phyloP scores from a whole-genome alignment of 2,329 filamentous ascomycete genomes.

The Fusarium newnesense region DNA sequence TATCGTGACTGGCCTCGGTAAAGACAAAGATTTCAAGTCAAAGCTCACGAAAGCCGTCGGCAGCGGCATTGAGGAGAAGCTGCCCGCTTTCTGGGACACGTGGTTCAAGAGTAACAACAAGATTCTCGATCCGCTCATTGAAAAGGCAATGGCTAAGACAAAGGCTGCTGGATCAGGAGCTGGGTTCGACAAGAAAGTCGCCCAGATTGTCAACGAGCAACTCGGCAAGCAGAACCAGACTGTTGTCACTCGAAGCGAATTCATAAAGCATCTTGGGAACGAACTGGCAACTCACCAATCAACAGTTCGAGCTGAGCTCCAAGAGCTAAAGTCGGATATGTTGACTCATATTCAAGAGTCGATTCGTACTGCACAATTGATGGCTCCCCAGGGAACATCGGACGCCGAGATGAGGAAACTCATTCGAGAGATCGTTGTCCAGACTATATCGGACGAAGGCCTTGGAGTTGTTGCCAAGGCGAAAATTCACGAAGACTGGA shows the following conservation, averaged over 20 bases:
- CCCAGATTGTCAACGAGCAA: conserved; percentile 52
- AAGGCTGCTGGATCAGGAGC: conserved; percentile 47
- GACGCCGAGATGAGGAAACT: conserved; percentile 54
- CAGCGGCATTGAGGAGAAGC: conserved; percentile 43
- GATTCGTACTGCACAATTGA: conserved; percentile 42
- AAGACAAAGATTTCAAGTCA: conserved; percentile 45
- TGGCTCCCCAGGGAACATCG: conserved; percentile 48
- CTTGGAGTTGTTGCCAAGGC: conserved; percentile 59
- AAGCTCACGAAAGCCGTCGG: conserved; percentile 45
- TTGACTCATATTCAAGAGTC: conserved; percentile 48
- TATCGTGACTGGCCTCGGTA: conserved; percentile 54
- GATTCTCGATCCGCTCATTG: conserved; percentile 47
- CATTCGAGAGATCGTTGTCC: conserved; percentile 54
- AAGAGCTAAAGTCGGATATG: conserved; percentile 50
- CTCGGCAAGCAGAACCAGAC: conserved; percentile 46
- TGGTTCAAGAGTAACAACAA: conserved; percentile 64
- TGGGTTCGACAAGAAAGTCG: conserved; percentile 50
- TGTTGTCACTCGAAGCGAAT: conserved; percentile 60
- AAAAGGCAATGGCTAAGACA: conserved; percentile 49
- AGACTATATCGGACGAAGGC: conserved; percentile 57
- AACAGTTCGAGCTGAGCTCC: conserved; percentile 55
- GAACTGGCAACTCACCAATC: conserved; percentile 51
- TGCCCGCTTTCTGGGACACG: conserved; percentile 58
- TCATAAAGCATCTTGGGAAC: conserved; percentile 56
- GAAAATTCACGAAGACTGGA: conserved; percentile 58